Percentiles rank a stretch among this genome's conserved stretches.
Conservation (phyloP, 176 grass and related monocot species). For the Eragrostis nindensis region DNA sequence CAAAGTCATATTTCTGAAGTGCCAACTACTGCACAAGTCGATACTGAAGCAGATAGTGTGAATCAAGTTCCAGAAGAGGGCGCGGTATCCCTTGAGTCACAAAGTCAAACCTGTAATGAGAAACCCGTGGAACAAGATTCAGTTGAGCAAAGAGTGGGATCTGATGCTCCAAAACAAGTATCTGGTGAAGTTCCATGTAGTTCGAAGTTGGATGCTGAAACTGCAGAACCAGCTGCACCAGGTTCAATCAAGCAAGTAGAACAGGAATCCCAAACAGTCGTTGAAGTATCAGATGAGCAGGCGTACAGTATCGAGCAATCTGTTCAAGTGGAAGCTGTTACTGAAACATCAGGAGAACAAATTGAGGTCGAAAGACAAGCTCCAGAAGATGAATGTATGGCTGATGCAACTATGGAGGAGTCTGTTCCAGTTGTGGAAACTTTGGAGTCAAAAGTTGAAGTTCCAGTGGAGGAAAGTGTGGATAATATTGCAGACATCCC, state of each 20-base stretch:
- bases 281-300: conserved; percentile 26
- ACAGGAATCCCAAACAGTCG: conserved; percentile 1
- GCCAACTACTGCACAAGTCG: too few species aligned
- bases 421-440: conserved; percentile 9
- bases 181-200: conserved; percentile 2
- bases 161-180: conserved; percentile 36
- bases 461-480: conserved; percentile 7
- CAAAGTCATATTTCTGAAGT: conserved; percentile 25
- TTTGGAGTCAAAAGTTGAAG: conserved; percentile 7
- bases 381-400: conserved; percentile 29
- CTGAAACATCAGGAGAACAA: conserved; percentile 26
- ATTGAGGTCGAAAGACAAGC: conserved; percentile 7
- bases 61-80: conserved; percentile 19
- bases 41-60: neutral
- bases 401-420: neutral
- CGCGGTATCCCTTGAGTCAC: neutral
- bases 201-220: conserved; percentile 13
- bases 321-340: conserved; percentile 25
- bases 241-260: conserved; percentile 26
- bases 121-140: conserved; percentile 16
- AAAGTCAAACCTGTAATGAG: conserved; percentile 18
- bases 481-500: conserved; percentile 3
- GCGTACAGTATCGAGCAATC: conserved; percentile 10
- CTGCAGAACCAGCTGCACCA: conserved; percentile 18
- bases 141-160: conserved; percentile 33